Base-by-base conservation (phyloP, 2,329 filamentous ascomycete species). In the Metarhizium rileyi region DNA sequence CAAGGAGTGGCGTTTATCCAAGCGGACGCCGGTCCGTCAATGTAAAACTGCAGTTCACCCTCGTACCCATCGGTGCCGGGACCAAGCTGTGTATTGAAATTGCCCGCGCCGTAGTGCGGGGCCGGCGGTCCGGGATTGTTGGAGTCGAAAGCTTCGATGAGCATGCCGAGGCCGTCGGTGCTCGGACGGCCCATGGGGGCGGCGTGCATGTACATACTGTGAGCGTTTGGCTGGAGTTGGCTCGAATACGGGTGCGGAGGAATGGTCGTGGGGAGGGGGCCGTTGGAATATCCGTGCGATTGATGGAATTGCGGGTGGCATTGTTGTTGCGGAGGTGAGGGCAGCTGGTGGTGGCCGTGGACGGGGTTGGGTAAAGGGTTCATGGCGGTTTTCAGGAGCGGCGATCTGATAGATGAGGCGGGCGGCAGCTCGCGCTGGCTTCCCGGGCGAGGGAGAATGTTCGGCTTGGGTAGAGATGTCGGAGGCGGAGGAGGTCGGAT, bases 61-160 rank as follows among this genome's bases (percentile, higher is more conserved):
- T 74, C 69, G 51, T 70, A 76, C 2, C 73, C 73, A 49, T 76
- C 73, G 41, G 67, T 67, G 7, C 62, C 57, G n/a, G 66, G 63
- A 2, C 59, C 61, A 4, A 69, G 57, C 33, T 49, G 52, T 14
- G 52, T 47, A 9, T 55, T 52, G 12, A 49, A 55, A 1, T 36
- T 41, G 2, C 28, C 41, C 16, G 49, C 28, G 9, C 38, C 38
- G 20, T 42, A 42, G 10, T 42, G 38, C 10, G 38, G 27, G 14
- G 9, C 52, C 43, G 22, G n/a, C 16, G 27, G 28, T 3, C 35
- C 20, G 22, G 26, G 48, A 26, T 42, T 6, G 35, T 38, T 23
- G 14, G 38, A 42, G n/a, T 22, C 46, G 22, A 40, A 42, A 20
- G 36, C 25, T 25, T 69, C 66, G 30, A 73, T 65, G 7, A 73